phyloP scores from a whole-genome alignment of 768 basidiomycete genomes.

The Pleurotus giganteus region DNA sequence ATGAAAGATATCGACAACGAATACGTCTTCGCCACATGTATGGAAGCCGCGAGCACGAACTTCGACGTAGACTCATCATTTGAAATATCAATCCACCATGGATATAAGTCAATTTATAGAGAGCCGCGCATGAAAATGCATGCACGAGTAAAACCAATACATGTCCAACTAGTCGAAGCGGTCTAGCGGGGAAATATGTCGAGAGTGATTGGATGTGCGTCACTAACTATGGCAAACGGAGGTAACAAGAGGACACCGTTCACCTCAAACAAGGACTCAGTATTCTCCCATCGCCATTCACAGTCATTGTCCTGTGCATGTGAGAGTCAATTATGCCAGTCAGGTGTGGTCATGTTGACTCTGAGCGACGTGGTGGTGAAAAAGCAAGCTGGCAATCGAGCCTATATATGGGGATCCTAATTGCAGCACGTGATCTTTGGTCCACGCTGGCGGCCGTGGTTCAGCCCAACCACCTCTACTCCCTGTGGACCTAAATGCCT shows the following conservation, averaged over 20 bases:
- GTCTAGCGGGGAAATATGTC: background rate
- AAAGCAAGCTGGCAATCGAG: too few species aligned
- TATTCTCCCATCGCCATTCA: conserved; percentile 27
- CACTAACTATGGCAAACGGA: conserved; percentile 62
- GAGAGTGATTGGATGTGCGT: conserved; percentile 22
- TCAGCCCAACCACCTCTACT: background rate
- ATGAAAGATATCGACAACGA: conserved; percentile 53
- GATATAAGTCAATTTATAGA: background rate
- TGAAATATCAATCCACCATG: too few species aligned
- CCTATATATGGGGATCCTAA: too few species aligned
- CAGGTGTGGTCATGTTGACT: background rate
- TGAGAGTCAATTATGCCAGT: background rate
- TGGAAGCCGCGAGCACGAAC: background rate
- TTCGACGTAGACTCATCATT: conserved; percentile 13
- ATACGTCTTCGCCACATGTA: conserved; percentile 36
- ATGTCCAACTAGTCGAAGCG: too few species aligned
- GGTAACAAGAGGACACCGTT: conserved; percentile 44
- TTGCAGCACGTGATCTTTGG: too few species aligned
- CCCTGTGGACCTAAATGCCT: conserved; percentile 42
- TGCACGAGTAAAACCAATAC: too few species aligned
- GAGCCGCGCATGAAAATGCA: too few species aligned
- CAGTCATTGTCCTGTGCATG: background rate
- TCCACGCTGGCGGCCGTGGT: too few species aligned
- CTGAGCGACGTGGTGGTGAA: too few species aligned
- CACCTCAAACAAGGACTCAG: conserved; percentile 73